Conservation (phyloP, 2,329 filamentous ascomycete species). For the Aspergillus carbonarius region DNA sequence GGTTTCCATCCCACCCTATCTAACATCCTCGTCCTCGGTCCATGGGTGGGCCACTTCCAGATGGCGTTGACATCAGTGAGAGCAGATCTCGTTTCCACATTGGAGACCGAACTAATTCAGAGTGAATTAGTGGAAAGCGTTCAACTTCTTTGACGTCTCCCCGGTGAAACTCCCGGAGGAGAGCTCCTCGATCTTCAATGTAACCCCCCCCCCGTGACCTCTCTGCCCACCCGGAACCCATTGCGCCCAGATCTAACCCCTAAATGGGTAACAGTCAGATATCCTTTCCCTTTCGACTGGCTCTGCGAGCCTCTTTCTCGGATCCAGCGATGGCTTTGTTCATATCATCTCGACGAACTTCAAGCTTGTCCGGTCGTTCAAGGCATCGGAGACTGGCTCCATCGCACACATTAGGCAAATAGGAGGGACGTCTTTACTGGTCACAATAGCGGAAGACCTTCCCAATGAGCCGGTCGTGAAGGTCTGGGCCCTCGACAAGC, state of each 20-base stretch:
- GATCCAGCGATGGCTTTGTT: slow-evolving; percentile 78
- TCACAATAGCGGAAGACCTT: slow-evolving; percentile 80
- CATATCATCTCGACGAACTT: slow-evolving; percentile 84
- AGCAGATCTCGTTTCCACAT: neutral
- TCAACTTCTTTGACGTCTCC: slow-evolving; percentile 98
- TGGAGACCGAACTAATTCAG: slow-evolving; percentile 8
- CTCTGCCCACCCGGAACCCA: neutral
- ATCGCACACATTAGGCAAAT: slow-evolving; percentile 93
- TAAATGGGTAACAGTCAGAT: slow-evolving; percentile 52
- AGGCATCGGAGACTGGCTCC: slow-evolving; percentile 71
- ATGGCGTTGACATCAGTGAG: slow-evolving; percentile 48
- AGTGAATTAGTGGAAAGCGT: slow-evolving; percentile 84
- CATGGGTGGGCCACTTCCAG: slow-evolving; percentile 37
- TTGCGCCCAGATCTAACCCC: neutral
- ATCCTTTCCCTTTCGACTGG: slow-evolving; percentile 83
- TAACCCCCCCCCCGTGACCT: slow-evolving; percentile 48
- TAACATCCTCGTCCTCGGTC: slow-evolving; percentile 9
- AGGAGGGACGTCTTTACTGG: slow-evolving; percentile 78
- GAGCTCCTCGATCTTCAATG: slow-evolving; percentile 74
- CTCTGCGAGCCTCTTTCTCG: slow-evolving; percentile 85
- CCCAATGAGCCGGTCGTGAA: slow-evolving; percentile 85
- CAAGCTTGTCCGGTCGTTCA: slow-evolving; percentile 83
- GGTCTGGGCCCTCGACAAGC: slow-evolving; percentile 95
- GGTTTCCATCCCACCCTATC: slow-evolving; percentile 18
- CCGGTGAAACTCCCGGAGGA: slow-evolving; percentile 79